Evolutionary conservation across 2,329 filamentous ascomycete species (phyloP).

Genomic region (Dactylella cylindrospora): DNA sequence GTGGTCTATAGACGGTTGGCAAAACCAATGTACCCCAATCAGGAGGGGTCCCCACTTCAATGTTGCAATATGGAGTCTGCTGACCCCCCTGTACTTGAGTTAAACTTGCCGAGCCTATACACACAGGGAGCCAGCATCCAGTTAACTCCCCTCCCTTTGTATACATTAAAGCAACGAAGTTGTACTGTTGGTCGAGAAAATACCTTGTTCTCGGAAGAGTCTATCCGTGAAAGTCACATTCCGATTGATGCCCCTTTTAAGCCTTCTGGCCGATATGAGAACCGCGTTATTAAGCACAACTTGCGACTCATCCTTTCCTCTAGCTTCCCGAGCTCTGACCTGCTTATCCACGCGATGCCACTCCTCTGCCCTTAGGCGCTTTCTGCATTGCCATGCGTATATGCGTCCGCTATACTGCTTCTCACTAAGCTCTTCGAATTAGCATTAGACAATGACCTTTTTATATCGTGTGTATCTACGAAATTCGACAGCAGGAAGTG

Average conservation of each 20-base stretch:
- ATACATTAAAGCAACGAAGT: background rate
- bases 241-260: background rate
- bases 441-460: background rate
- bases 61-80: background rate
- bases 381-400: conserved; percentile 3
- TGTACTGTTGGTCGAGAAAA: background rate
- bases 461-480: no score
- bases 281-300: background rate
- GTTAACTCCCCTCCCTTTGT: no score
- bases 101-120: no score
- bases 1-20: background rate
- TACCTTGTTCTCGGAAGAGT: background rate
- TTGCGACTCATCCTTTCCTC: conserved; percentile 1
- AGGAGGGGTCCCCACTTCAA: background rate
- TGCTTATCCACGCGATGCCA: conserved; percentile 2
- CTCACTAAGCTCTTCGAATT: no score
- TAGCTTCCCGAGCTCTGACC: background rate
- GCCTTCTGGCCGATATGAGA: background rate
- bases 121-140: no score
- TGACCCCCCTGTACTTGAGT: background rate
- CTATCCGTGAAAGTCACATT: background rate
- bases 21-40: background rate
- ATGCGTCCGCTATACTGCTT: conserved; percentile 7
- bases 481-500: no score
- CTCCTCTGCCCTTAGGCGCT: background rate